Base-by-base conservation (phyloP, 2,329 filamentous ascomycete species). In the Trichophyton benhamiae region DNA sequence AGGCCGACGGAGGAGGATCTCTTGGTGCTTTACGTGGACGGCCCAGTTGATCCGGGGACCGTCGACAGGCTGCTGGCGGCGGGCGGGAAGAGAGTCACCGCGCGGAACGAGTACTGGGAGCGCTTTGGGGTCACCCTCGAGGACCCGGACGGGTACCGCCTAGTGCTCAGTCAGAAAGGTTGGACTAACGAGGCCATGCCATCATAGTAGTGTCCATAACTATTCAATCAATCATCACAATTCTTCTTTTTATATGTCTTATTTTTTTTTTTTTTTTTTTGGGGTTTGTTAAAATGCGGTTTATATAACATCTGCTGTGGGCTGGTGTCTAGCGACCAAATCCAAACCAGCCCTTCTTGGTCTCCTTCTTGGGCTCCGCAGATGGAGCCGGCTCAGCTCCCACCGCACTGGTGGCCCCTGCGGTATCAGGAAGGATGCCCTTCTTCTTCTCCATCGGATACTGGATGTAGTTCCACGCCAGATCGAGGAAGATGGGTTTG, bases 381-480 rank as follows among this genome's bases (percentile, higher is more conserved):
- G 27, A 22, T 9, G 49, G 20, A 20, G 27, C 11, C 11, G 49
- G 22, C 11, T 53, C 49, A 17, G 13, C 22, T 22, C 9, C 25
- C 49, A 15, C 67, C 33, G 33, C 33, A 3, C 33, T 38, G 3
- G 66, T 63, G 46, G 69, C 64, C 4, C 66, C 66, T 3, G 67
- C 64, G 33, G 68, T 63, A 13, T 38, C 33, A 36, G 66, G 65
- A 25, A 67, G 65, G 6, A 64, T 58, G 52, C 61, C 62, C 60
- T 53, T 66, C 61, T 57, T 66, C 62, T 65, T 66, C 63, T 84
- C 84, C 38, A 85, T 85, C 0, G 91, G 91, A 71, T 99, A 99
- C 57, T 90, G 85, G 64, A 99, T 91, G 72, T 96, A 97, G 72
- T 97, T 97, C 88, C 90, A 99, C 8, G 94, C 94, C 6, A 96